Evolutionary conservation across 495 filamentous ascomycete species (phyloP).

Genomic region (Margaritispora aquatica): DNA sequence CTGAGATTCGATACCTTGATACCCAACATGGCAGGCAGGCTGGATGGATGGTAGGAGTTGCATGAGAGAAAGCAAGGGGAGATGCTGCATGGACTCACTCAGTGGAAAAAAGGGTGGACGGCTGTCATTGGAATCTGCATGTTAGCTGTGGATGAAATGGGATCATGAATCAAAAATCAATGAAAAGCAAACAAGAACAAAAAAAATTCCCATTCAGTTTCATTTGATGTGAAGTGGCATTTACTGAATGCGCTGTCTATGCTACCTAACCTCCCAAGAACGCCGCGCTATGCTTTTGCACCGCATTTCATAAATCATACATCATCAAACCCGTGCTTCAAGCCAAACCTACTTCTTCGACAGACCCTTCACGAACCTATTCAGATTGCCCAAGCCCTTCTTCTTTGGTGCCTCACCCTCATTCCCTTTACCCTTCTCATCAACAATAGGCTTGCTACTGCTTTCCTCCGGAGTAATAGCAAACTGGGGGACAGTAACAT

Average conservation of each 20-base stretch:
- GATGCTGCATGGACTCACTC: too few species aligned
- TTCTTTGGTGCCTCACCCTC: constrained; percentile 22
- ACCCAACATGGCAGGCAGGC: constrained; percentile 21
- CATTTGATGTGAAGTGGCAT: too few species aligned
- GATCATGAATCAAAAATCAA: constrained; percentile 10
- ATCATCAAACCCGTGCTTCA: not conserved
- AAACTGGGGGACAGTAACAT: constrained; percentile 46
- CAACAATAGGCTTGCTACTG: constrained; percentile 22
- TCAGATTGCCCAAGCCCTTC: constrained; percentile 27
- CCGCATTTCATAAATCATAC: not conserved
- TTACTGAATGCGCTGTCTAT: too few species aligned
- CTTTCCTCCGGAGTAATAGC: constrained; percentile 37
- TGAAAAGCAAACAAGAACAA: constrained; percentile 6
- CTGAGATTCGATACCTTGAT: constrained; percentile 13
- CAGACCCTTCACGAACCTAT: constrained; percentile 45
- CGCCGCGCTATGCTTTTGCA: constrained; percentile 23
- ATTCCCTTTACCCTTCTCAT: constrained; percentile 31
- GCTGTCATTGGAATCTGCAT: constrained; percentile 1
- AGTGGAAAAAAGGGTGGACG: constrained; percentile 1
- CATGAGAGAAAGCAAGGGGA: too few species aligned
- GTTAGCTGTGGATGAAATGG: not conserved
- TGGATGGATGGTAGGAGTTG: too few species aligned
- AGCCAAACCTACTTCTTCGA: constrained; percentile 41
- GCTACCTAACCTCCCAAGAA: not conserved
- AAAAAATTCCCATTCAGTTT: too few species aligned